Evolutionary conservation across 371 early-diverging fungal species (phyloP).

Genomic region (Haplosporangium sp.): DNA sequence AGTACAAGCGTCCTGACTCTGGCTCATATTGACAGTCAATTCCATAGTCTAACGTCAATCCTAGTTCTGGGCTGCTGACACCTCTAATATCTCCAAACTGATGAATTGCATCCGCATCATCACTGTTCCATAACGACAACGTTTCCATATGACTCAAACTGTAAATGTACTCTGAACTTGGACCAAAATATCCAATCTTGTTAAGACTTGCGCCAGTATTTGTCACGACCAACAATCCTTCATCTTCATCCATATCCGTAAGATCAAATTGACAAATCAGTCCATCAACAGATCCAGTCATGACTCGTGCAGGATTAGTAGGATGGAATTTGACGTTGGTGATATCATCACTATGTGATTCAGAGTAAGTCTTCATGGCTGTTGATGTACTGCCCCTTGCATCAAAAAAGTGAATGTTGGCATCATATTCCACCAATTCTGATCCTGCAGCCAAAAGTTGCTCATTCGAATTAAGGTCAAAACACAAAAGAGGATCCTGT

Average conservation of each 20-base stretch:
- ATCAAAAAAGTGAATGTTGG: conserved; percentile 82
- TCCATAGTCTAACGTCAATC: conserved; percentile 82
- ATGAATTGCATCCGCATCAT: conserved; percentile 53
- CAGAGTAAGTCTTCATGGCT: conserved; percentile 71
- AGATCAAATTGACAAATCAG: conserved; percentile 80
- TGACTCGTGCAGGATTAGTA: conserved; percentile 62
- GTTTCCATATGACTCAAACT: conserved; percentile 91
- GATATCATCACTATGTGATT: conserved; percentile 94
- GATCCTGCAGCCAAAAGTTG: conserved; percentile 80
- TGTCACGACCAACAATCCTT: conserved; percentile 83
- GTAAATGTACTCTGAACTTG: conserved; percentile 86
- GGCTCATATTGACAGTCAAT: conserved; percentile 85
- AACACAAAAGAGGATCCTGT: conserved; percentile 69
- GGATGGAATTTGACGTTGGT: conserved; percentile 90
- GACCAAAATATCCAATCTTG: conserved; percentile 92
- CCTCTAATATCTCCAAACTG: conserved; percentile 80
- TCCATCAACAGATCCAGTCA: conserved; percentile 84
- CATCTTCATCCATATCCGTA: conserved; percentile 86
- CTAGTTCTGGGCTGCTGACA: conserved; percentile 50
- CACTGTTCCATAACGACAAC: conserved; percentile 72
- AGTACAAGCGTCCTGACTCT: conserved; percentile 75
- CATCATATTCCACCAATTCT: conserved; percentile 71
- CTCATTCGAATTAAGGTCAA: conserved; percentile 76
- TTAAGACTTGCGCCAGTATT: conserved; percentile 86
- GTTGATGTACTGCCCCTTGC: conserved; percentile 35